Base-by-base conservation (phyloP, 306 rosid genomes). In the Cicer cuneatum region DNA sequence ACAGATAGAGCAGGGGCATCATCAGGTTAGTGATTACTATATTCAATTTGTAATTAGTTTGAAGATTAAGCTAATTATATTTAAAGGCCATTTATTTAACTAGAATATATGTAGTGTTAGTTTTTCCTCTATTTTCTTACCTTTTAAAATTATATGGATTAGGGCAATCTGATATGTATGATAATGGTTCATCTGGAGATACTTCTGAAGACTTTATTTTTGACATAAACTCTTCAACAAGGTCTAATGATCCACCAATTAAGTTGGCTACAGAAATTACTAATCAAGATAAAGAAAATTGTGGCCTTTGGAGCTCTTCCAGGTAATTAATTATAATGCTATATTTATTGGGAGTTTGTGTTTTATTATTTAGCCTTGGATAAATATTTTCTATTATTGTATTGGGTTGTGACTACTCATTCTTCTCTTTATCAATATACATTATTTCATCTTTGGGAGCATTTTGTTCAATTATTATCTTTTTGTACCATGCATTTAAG, bases 181-280 rank as follows among this genome's bases (percentile, higher is more conserved):
- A 93, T 53, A 89, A 93, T 83, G 92, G 93, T 3, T 91, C 98
- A 64, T 93, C 96, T 1, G 96, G 97, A 45, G 98, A 93, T 66
- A 91, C 85, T 38, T 88, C 97, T 11, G 95, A 91, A 18, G 98
- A 93, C 58, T 42, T 87, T 54, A 90, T 87, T 86, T 70, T 88
- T 52, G 96, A 88, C 62, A 80, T 78, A 40, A 89, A 91, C 76
- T 89, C 82, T 47, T 82, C 90, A 43, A 84, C 83, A 73, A 77
- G 86, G 69, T 61, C 89, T 67, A 59, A 59, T 59, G 85, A 86
- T 48, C 71, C 74, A 38, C 58, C 89, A 19, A 54, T 81, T 69
- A 80, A 90, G 67, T 86, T 83, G 53, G 87, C 75, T 76, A 83
- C 75, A 85, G 51, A 76, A 61, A 69, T 53, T 79, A 39, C 45